Base-by-base conservation (phyloP, 1,284 basidiomycete species). In the Stygiomarasmius scandens region DNA sequence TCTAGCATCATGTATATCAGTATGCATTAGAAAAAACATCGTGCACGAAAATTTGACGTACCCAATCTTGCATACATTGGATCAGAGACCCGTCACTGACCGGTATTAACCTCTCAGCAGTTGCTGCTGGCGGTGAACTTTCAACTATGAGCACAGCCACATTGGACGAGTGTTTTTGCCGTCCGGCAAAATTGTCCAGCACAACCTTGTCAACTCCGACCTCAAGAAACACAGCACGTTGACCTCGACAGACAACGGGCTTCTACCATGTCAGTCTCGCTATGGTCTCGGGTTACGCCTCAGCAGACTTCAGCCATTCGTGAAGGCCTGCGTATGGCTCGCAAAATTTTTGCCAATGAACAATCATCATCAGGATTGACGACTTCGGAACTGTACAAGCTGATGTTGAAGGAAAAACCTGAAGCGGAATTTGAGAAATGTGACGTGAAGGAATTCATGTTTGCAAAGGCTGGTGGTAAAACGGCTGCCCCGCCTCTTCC, bases 331-430 rank as follows among this genome's bases (percentile, higher is more conserved):
- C 64, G 61, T 34, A 71, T 78, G 19, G 65, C 79, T 38, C 68
- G 75, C 41, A 65, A 66, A 11, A 64, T 81, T 19, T 61, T 79
- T 20, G 63, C 69, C 1, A 62, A 63, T 12, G 64, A 73, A 2
- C 23, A 52, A 23, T 61, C 60, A 22, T 64, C 70, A 2, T 60
- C 67, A 5, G 74, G 75, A 5, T 67, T 77, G 57, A 76, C 74
- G 5, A 77, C 77, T 4, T 63, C 68, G 5, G 77, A 82, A 52
- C 64, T 85, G 14, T 83, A 71, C 72, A 69, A 74, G 27, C 69
- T 78, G 22, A 72, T 75, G 1, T 53, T 74, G 32, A 64, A 71
- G 45, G 68, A 77, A 58, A 61, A 70, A 19, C 64, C 74, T 5
- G 64, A 70, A 6, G 20, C 60, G 9, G 55, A 61, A 32, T 72